A percentile compares a stretch with the other conserved stretches of the same genome.
These are phyloP conservation scores for Fusarium veterinarium DNA, from an alignment of 2,329 filamentous ascomycete species.

Conservation along the genomic window DNA sequence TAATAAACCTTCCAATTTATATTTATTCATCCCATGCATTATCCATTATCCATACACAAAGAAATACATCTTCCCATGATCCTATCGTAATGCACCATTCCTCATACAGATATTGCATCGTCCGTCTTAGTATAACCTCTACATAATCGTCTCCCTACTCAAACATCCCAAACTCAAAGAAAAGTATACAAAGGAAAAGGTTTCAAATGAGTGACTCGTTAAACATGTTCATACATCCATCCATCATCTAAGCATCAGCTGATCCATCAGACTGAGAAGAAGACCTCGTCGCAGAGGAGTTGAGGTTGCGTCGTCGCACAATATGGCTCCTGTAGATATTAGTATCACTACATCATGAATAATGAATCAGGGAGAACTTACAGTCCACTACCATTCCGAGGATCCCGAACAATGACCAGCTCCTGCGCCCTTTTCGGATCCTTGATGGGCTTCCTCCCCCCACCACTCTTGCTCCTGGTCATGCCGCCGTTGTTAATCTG, in stretches of 20 bases:
- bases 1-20: background rate
- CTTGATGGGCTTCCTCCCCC: conserved; percentile 35
- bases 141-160: conserved; percentile 25
- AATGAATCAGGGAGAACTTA: conserved; percentile 8
- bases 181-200: conserved; percentile 8
- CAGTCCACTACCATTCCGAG: conserved; percentile 39
- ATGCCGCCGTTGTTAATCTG: conserved; percentile 27
- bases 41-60: background rate
- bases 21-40: conserved; percentile 6
- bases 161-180: conserved; percentile 10
- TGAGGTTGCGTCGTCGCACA: conserved; percentile 32
- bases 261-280: conserved; percentile 38
- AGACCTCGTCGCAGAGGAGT: conserved; percentile 31
- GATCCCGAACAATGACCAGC: conserved; percentile 43
- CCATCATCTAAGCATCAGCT: conserved; percentile 19
- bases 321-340: conserved; percentile 19
- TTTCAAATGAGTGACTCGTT: conserved; percentile 26
- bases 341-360: background rate
- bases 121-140: conserved; percentile 26
- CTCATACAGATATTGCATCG: conserved; percentile 37
- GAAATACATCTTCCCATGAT: background rate
- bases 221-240: conserved; percentile 1
- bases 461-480: conserved; percentile 24
- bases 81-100: background rate
- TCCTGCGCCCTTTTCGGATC: conserved; percentile 43